phyloP scores from a whole-genome alignment of 1,139 yeast species.

The Suhomyces bolitotheri region DNA sequence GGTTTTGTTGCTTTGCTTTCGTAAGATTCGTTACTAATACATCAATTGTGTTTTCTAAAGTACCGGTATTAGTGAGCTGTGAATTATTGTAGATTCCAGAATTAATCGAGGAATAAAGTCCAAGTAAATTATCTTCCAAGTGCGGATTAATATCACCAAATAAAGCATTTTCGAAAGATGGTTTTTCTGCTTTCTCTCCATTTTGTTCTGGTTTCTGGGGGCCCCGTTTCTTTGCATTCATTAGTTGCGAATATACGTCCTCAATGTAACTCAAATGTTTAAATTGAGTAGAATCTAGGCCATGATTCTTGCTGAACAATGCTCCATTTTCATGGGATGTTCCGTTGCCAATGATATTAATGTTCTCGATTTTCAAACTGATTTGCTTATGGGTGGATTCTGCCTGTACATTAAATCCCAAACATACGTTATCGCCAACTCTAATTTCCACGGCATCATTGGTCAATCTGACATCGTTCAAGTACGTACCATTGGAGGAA shows the following conservation, averaged over 20 bases:
- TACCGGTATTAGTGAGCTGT: slow-evolving; percentile 55
- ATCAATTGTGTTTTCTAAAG: slow-evolving; percentile 44
- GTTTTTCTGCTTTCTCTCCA: background rate
- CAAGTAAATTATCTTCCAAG: slow-evolving; percentile 60
- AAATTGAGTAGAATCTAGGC: slow-evolving; percentile 30
- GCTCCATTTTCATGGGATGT: slow-evolving; percentile 4
- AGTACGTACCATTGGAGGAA: slow-evolving; percentile 92
- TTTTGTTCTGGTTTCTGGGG: background rate
- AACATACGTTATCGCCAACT: slow-evolving; percentile 76
- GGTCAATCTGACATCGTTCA: slow-evolving; percentile 71
- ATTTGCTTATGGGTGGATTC: slow-evolving; percentile 83
- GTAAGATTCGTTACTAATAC: slow-evolving; percentile 31
- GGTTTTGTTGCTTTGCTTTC: slow-evolving; percentile 40
- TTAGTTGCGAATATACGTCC: slow-evolving; percentile 28
- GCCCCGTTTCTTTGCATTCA: slow-evolving; percentile 9
- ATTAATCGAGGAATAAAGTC: slow-evolving; percentile 53
- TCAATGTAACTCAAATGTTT: slow-evolving; percentile 48
- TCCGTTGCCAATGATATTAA: slow-evolving; percentile 47
- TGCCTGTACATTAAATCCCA: slow-evolving; percentile 90
- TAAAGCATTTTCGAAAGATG: slow-evolving; percentile 63
- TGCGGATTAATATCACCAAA: slow-evolving; percentile 74
- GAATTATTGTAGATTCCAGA: slow-evolving; percentile 67
- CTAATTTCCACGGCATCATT: slow-evolving; percentile 65
- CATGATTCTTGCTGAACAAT: slow-evolving; percentile 14
- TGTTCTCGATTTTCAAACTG: slow-evolving; percentile 74